These are phyloP conservation scores for Fusarium sp. DNA, from an alignment of 2,329 filamentous ascomycete species.

Conservation along the genomic window DNA sequence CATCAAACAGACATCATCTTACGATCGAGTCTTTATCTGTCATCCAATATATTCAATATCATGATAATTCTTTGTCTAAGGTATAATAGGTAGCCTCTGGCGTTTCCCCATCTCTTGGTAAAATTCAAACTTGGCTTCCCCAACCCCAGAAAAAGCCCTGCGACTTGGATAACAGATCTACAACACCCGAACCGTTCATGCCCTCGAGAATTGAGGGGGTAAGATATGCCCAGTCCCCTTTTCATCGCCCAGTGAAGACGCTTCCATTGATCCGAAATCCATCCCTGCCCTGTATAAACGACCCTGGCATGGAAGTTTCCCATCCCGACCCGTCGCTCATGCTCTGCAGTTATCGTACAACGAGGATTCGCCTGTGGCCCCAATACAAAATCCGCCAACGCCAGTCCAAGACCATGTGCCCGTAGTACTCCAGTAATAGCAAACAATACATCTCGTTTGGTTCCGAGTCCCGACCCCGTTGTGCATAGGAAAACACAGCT, in stretches of 20 bases:
- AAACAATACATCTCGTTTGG: conserved; percentile 39
- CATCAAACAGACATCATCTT: not conserved
- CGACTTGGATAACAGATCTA: conserved; percentile 43
- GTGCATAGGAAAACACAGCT: conserved; percentile 30
- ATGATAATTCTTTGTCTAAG: conserved; percentile 29
- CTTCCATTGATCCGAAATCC: conserved; percentile 24
- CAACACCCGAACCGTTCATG: conserved; percentile 29
- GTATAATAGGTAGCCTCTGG: conserved; percentile 23
- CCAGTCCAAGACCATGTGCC: conserved; percentile 43
- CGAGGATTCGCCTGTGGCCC: conserved; percentile 39
- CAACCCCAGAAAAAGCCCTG: conserved; percentile 34
- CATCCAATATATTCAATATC: conserved; percentile 13
- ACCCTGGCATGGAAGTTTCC: conserved; percentile 4
- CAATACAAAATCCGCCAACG: conserved; percentile 46
- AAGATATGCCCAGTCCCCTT: not conserved
- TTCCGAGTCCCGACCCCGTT: conserved; percentile 26
- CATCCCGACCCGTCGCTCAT: conserved; percentile 32
- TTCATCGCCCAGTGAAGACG: conserved; percentile 9
- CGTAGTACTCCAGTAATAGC: conserved; percentile 43
- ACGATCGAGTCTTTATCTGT: not conserved
- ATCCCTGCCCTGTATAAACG: conserved; percentile 11
- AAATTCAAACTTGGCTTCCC: conserved; percentile 33
- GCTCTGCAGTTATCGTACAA: conserved; percentile 47
- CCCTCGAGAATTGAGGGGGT: conserved; percentile 14
- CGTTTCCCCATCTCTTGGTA: conserved; percentile 22